Base-by-base conservation (phyloP, 768 basidiomycete species). In the Mycena vulgaris region DNA sequence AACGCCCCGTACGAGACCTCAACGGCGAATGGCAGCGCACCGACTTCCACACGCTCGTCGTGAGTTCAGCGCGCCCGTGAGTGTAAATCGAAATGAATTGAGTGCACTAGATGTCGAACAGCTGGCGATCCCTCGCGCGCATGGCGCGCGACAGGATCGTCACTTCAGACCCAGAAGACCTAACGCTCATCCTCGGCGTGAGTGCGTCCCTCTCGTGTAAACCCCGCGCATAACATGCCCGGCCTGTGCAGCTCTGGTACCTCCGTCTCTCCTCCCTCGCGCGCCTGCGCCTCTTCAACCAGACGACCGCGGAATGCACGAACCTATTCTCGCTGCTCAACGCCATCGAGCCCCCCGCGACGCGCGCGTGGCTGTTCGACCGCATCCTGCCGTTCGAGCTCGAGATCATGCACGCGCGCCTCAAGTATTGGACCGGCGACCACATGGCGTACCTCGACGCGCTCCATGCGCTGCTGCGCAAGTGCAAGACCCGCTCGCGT, bases 121-220 rank as follows among this genome's bases (percentile, higher is more conserved):
- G 92, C 77, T 96, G 95, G 95, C 86, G 95, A 61, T 89, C 94
- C 1, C 76, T 95, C 63, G 94, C 94, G n/a, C 87, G 83, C 71
- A 94, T 95, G 92, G 93, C 94, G 37, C 87, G 92, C 76, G 94
- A 95, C 78, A 85, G 90, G 35, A 88, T 95, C 62, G 89, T 95
- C 25, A 83, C 86, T 21, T 83, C 92, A 57, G 86, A 92, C 72
- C 93, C 94, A 0, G 89, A 90, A 71, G 92, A 95, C 64, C 72
- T 94, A 53, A 77, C 78, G 11, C 83, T 87, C 68, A 87, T 95
- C 65, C 83, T 95, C 33, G 89, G 88, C 52, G 94, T 94, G 79
- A 83, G 92, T 80, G 47, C 48, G 19, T 11, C 19, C 21, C 23
- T 52, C 10, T 30, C 30, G 21, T 28, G 7, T 23, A 11, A 30